These are phyloP conservation scores for Dichotomopilus funicola DNA, from an alignment of 2,329 filamentous ascomycete genomes.

Conservation along the genomic window DNA sequence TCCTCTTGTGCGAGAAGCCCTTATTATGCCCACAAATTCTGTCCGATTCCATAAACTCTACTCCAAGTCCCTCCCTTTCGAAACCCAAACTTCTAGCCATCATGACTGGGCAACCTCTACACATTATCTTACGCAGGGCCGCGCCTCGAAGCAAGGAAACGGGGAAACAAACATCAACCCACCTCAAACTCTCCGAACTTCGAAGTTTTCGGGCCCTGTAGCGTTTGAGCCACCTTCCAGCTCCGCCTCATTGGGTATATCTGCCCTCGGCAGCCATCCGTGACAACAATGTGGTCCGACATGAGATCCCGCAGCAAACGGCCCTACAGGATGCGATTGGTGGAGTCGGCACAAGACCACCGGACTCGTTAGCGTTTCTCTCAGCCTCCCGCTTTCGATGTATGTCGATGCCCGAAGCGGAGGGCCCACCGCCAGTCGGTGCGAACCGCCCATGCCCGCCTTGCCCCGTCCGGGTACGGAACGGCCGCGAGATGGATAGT, in stretches of 20 bases:
- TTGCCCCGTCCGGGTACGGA: constrained; percentile 15
- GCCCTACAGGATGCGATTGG: constrained; percentile 15
- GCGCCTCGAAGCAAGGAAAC: background rate
- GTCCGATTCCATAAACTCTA: too few relatives aligned
- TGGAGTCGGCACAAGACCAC: constrained; percentile 1
- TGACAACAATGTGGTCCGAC: constrained; percentile 19
- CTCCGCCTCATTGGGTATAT: constrained; percentile 17
- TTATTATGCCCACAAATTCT: too few relatives aligned
- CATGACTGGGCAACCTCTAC: too few relatives aligned
- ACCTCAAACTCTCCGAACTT: constrained; percentile 14
- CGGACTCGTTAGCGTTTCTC: constrained; percentile 14
- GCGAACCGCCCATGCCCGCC: constrained; percentile 7
- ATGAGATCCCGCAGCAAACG: constrained; percentile 23
- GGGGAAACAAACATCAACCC: constrained; percentile 7
- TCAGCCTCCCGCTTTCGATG: constrained; percentile 6
- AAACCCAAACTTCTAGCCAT: too few relatives aligned
- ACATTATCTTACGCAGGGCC: too few relatives aligned
- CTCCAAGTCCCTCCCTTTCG: too few relatives aligned
- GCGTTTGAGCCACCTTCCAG: constrained; percentile 19
- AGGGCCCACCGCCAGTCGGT: constrained; percentile 7
- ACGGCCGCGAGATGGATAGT: constrained; percentile 18
- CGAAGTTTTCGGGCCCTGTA: constrained; percentile 12
- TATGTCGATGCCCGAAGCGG: constrained; percentile 21
- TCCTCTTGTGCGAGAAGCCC: too few relatives aligned
- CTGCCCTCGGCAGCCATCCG: constrained; percentile 6